A percentile compares a stretch with the other conserved stretches of the same genome.
Evolutionary conservation across 257 asterid species (phyloP).

Genomic region (Gentiana macrophylla): DNA sequence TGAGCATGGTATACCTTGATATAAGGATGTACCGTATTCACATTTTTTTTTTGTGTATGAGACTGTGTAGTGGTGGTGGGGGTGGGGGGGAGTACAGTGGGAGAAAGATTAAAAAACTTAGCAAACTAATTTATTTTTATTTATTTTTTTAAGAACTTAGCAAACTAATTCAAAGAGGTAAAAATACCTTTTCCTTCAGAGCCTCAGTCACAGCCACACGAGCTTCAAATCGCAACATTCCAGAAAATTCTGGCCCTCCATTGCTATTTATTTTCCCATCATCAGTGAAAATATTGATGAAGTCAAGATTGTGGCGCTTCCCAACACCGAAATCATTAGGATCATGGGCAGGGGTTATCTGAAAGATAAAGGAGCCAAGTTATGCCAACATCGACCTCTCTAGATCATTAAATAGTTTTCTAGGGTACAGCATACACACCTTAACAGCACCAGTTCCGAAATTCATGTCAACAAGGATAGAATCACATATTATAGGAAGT

Average conservation of each 20-base stretch:
- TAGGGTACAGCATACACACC: slow-evolving; percentile 25
- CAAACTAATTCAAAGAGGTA: neutral
- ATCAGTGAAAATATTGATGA: slow-evolving; percentile 80
- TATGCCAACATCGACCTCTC: slow-evolving; percentile 14
- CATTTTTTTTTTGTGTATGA: no score
- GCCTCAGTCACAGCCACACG: slow-evolving; percentile 75
- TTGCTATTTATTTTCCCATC: slow-evolving; percentile 88
- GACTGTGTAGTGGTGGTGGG: no score
- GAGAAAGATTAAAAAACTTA: no score
- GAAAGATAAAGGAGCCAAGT: slow-evolving; percentile 15
- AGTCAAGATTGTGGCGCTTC: slow-evolving; percentile 78
- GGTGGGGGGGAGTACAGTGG: no score
- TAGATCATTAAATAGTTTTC: slow-evolving; percentile 1
- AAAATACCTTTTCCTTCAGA: slow-evolving; percentile 53
- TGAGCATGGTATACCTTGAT: no score
- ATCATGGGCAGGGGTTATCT: slow-evolving; percentile 99
- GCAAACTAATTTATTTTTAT: no score
- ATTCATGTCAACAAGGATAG: slow-evolving; percentile 71
- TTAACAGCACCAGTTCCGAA: slow-evolving; percentile 99
- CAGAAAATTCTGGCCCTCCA: slow-evolving; percentile 66
- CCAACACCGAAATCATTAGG: slow-evolving; percentile 98
- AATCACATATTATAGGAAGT: slow-evolving; percentile 86
- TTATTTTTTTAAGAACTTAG: no score
- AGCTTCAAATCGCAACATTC: slow-evolving; percentile 85
- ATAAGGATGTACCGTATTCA: no score